Base-by-base conservation (phyloP, 495 filamentous ascomycete genomes). In the Barbatosphaeria neglecta region DNA sequence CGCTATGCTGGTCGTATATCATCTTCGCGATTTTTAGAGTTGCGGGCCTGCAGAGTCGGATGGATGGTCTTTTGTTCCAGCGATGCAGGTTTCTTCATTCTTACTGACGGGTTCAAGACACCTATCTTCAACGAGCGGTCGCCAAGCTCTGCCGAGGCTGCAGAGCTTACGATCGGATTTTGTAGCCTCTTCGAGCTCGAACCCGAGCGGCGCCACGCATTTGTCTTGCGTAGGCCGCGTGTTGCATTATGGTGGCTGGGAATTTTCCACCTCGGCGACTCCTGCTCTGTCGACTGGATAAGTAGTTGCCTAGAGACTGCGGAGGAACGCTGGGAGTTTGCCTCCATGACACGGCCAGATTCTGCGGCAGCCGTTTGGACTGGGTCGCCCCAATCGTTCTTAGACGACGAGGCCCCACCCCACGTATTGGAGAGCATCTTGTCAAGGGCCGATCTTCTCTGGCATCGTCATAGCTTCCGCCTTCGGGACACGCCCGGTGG, bases 171-270 rank as follows among this genome's bases (percentile, higher is more conserved):
- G 3, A 41, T 50, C 24, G 43, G 46, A 19, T 27, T 50, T 6
- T 50, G 48, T 28, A 45, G 16, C 19, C 37, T 50, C 15, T 50
- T 37, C 18, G 28, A 13, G 13, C 43, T 50, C 13, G 43, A 11
- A 38, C 35, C 43, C 22, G 31, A 46, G 25, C 6, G n/a, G 6
- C 22, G n/a, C 6, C 1, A 6, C 1, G 37, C 47, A 6, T 50
- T 54, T 44, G 28, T 41, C 10, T 22, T 43, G 1, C 48, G 51
- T n/a, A 20, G 47, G 38, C 51, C 48, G 20, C 11, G 41, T 15
- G 23, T 54, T 31, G 51, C 46, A 1, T 16, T 46, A 19, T 44
- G 39, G 42, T 54, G 48, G 51, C 37, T 50, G 17, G 51, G 48
- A 9, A 11, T 54, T 22, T 44, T 54, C 15, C 16, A 22, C 22